Evolutionary conservation across 345 rosid species (phyloP).

Genomic region (Acer negundo): DNA sequence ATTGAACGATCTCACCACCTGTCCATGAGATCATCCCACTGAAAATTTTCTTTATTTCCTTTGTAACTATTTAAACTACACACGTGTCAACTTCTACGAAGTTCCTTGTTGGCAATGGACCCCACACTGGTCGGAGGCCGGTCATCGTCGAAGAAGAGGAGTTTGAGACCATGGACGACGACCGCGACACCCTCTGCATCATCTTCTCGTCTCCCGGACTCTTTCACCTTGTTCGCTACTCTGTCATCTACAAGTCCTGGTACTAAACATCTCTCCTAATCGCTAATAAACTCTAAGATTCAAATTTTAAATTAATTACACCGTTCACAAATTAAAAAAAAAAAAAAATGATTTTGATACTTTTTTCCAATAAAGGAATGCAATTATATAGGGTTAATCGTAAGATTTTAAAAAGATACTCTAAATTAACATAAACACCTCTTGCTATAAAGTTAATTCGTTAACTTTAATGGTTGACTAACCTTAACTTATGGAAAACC

Average conservation of each 20-base stretch:
- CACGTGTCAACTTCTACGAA: not conserved
- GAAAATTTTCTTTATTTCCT: no score
- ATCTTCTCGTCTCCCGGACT: constrained; percentile 75
- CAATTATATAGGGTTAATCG: constrained; percentile 19
- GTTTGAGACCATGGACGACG: constrained; percentile 31
- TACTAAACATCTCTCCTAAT: constrained; percentile 20
- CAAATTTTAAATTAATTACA: not conserved
- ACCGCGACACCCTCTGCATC: constrained; percentile 54
- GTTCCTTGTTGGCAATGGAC: constrained; percentile 12
- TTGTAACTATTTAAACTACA: no score
- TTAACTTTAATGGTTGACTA: no score
- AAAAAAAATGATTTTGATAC: not conserved
- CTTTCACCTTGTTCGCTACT: constrained; percentile 76
- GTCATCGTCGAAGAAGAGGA: constrained; percentile 50
- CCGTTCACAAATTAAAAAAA: not conserved
- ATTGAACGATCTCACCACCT: no score
- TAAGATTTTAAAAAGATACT: no score
- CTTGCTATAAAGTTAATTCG: no score
- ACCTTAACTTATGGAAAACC: no score
- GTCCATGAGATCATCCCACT: no score
- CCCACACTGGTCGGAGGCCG: constrained; percentile 18
- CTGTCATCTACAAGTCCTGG: constrained; percentile 83
- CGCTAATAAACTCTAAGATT: no score
- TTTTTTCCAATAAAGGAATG: constrained; percentile 50
- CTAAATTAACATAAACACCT: no score